phyloP scores from a whole-genome alignment of 805 yeast genomes.

The Pichia scutulata region DNA sequence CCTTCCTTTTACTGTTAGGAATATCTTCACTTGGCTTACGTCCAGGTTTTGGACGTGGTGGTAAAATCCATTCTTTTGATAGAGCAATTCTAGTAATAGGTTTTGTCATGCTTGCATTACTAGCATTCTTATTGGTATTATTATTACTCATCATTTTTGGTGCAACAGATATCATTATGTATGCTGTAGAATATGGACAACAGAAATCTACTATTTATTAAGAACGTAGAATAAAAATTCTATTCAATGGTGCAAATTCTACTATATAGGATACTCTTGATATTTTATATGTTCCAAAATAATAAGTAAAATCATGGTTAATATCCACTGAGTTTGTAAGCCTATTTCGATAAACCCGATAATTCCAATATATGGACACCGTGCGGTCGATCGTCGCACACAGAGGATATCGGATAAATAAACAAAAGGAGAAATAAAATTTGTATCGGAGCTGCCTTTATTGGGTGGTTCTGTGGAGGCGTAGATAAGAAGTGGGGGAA shows the following conservation, averaged over 20 bases:
- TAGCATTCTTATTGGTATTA: not conserved
- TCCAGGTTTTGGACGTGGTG: conserved; percentile 58
- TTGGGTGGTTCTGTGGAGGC: not conserved
- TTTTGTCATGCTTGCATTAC: conserved; percentile 1
- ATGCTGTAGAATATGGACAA: not conserved
- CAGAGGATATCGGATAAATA: not conserved
- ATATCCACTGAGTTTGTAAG: not conserved
- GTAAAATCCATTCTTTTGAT: conserved; percentile 51
- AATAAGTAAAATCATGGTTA: not conserved
- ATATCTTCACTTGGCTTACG: conserved; percentile 47
- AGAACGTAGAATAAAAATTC: too few relatives aligned
- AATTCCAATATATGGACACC: not conserved
- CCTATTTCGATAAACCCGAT: conserved; percentile 8
- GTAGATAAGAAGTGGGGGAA: not conserved
- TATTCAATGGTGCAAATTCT: too few relatives aligned
- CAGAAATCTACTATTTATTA: too few relatives aligned
- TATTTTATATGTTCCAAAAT: too few relatives aligned
- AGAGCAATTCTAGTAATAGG: conserved; percentile 45
- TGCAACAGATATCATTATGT: conserved; percentile 8
- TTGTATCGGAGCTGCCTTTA: not conserved
- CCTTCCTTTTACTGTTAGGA: conserved; percentile 79
- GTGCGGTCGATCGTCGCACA: not conserved
- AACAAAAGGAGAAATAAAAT: not conserved
- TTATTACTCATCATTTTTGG: conserved; percentile 5
- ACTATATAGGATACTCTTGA: not conserved